Conservation (phyloP, 768 basidiomycete species). For the Podaxis sp. region DNA sequence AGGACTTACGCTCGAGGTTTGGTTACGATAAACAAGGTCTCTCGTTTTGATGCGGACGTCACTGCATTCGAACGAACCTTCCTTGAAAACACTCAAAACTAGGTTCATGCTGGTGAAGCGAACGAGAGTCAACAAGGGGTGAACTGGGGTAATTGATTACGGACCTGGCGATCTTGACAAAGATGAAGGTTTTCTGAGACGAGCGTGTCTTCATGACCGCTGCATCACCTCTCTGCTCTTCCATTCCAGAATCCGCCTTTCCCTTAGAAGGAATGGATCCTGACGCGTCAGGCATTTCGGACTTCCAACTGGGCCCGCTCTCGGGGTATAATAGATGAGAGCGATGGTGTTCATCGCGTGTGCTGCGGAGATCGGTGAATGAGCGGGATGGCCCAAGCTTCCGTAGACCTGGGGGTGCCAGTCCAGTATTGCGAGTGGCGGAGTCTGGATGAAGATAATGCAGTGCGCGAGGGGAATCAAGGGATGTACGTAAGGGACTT, state of each 20-base stretch:
- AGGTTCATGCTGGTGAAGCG: constrained; percentile 53
- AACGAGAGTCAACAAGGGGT: constrained; percentile 16
- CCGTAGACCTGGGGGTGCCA: constrained; percentile 38
- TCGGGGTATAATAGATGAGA: constrained; percentile 19
- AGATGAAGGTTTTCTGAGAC: constrained; percentile 78
- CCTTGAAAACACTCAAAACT: constrained; percentile 75
- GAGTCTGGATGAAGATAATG: constrained; percentile 19
- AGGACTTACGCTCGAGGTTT: constrained; percentile 73
- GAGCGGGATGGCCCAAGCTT: constrained; percentile 63
- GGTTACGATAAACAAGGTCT: constrained; percentile 77
- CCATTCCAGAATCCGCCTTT: neutral
- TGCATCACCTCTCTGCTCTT: constrained; percentile 43
- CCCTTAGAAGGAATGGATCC: neutral
- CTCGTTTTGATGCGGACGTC: constrained; percentile 80
- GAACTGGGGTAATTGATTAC: constrained; percentile 18
- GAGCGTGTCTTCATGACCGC: constrained; percentile 83
- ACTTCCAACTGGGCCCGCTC: neutral
- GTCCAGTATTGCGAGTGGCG: neutral
- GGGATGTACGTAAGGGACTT: constrained; percentile 39
- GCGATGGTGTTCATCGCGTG: constrained; percentile 31
- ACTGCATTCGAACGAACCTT: constrained; percentile 81
- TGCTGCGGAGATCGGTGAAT: constrained; percentile 64
- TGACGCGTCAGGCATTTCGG: neutral
- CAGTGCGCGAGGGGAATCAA: constrained; percentile 47
- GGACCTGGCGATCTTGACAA: constrained; percentile 72